Percentiles rank a stretch among this genome's conserved stretches.
phyloP scores from a whole-genome alignment of 2,329 filamentous ascomycete genomes.

The Diaporthe vaccinii region DNA sequence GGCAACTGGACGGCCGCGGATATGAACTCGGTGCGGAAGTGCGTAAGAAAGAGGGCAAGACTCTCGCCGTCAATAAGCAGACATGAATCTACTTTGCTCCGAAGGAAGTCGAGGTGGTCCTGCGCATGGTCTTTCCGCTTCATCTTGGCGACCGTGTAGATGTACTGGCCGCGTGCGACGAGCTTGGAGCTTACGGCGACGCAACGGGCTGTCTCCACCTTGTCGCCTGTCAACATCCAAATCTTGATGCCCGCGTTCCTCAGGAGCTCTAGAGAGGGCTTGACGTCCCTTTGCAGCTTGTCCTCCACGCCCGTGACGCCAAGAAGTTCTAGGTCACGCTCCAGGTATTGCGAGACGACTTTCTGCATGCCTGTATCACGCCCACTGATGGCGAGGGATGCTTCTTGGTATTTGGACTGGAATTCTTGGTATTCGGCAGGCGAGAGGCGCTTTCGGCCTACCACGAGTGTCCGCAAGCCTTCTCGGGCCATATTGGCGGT shows the following conservation, averaged over 20 bases:
- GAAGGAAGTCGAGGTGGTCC: constrained; percentile 89
- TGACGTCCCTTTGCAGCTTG: constrained; percentile 95
- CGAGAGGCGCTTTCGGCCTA: constrained; percentile 91
- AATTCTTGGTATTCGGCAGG: constrained; percentile 86
- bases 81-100: constrained; percentile 87
- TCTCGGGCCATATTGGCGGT: constrained; percentile 99
- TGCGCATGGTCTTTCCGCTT: constrained; percentile 87
- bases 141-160: constrained; percentile 91
- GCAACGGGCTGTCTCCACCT: constrained; percentile 96
- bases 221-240: constrained; percentile 99
- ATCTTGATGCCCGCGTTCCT: constrained; percentile 99
- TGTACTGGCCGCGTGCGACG: constrained; percentile 93
- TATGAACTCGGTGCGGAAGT: constrained; percentile 89
- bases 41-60: constrained; percentile 82
- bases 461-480: constrained; percentile 91
- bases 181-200: constrained; percentile 96
- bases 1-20: constrained; percentile 88
- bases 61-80: constrained; percentile 96
- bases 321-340: constrained; percentile 89
- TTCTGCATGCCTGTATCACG: constrained; percentile 86
- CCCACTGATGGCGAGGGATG: constrained; percentile 82
- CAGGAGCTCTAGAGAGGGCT: constrained; percentile 92
- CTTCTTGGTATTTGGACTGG: constrained; percentile 79
- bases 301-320: constrained; percentile 99
- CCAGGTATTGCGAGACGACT: constrained; percentile 84